A percentile compares a stretch with the other conserved stretches of the same genome.
These are phyloP conservation scores for Xylaria sp. DNA, from an alignment of 2,329 filamentous ascomycete species.

Conservation along the genomic window DNA sequence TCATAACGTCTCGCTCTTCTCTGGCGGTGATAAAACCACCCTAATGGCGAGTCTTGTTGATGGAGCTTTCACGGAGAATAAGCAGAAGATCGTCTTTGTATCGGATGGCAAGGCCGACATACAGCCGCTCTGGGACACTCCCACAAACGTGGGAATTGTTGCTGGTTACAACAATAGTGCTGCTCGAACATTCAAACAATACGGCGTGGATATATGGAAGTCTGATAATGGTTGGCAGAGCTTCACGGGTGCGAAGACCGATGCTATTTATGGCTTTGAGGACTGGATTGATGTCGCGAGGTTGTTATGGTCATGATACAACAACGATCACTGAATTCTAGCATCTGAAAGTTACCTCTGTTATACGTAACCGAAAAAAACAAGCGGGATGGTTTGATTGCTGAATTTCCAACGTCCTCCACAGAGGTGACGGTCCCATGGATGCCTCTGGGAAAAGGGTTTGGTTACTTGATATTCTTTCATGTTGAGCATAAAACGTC, in stretches of 20 bases:
- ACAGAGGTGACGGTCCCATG: no score
- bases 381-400: neutral
- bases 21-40: slow-evolving; percentile 26
- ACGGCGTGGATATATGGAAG: slow-evolving; percentile 19
- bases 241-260: slow-evolving; percentile 22
- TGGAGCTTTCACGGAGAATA: slow-evolving; percentile 1
- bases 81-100: slow-evolving; percentile 25
- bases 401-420: neutral
- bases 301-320: slow-evolving; percentile 26
- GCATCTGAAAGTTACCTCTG: neutral
- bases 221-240: slow-evolving; percentile 30
- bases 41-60: slow-evolving; percentile 13
- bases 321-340: neutral
- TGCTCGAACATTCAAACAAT: slow-evolving; percentile 22
- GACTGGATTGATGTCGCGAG: slow-evolving; percentile 23
- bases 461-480: no score
- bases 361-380: neutral
- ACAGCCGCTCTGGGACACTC: slow-evolving; percentile 27
- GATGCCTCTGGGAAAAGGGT: no score
- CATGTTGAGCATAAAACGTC: no score
- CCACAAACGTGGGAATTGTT: slow-evolving; percentile 31
- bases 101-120: slow-evolving; percentile 31
- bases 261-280: slow-evolving; percentile 32
- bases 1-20: slow-evolving; percentile 24
- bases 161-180: slow-evolving; percentile 25